phyloP scores from a whole-genome alignment of 2,329 filamentous ascomycete species.

The Talaromyces sp. region DNA sequence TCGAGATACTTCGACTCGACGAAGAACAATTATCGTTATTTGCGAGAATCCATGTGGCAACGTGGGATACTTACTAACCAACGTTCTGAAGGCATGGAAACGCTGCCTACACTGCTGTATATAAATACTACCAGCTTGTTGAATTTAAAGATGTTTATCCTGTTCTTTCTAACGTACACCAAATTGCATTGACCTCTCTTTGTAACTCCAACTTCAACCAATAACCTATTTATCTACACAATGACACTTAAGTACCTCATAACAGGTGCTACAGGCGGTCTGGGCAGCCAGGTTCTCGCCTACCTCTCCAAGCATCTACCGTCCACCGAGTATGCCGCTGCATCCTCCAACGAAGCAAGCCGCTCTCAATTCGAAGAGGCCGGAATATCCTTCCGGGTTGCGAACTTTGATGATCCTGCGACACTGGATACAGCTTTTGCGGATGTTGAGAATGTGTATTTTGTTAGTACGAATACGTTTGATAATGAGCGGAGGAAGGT shows the following conservation, averaged over 20 bases:
- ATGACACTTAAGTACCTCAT: conserved; percentile 40
- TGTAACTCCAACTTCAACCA: not conserved
- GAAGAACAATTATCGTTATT: too few relatives aligned
- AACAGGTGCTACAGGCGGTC: conserved; percentile 38
- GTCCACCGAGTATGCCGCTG: conserved; percentile 48
- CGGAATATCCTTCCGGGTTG: conserved; percentile 51
- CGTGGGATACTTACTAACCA: conserved; percentile 11
- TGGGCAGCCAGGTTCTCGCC: conserved; percentile 33
- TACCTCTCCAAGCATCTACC: conserved; percentile 37
- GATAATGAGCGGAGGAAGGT: conserved; percentile 47
- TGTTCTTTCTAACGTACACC: not conserved
- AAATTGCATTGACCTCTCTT: not conserved
- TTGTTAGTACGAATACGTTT: conserved; percentile 55
- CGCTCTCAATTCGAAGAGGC: conserved; percentile 38
- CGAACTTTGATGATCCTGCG: conserved; percentile 50
- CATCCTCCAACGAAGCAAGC: conserved; percentile 47
- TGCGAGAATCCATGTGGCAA: not conserved
- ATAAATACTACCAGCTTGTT: not conserved
- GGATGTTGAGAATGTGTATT: conserved; percentile 54
- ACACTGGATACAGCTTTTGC: conserved; percentile 49
- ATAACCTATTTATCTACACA: not conserved
- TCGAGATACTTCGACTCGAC: too few relatives aligned
- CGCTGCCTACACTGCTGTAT: not conserved
- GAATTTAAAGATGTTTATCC: not conserved
- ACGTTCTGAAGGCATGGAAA: not conserved